Base-by-base conservation (phyloP, 2,329 filamentous ascomycete genomes). In the Clarireedia paspali region DNA sequence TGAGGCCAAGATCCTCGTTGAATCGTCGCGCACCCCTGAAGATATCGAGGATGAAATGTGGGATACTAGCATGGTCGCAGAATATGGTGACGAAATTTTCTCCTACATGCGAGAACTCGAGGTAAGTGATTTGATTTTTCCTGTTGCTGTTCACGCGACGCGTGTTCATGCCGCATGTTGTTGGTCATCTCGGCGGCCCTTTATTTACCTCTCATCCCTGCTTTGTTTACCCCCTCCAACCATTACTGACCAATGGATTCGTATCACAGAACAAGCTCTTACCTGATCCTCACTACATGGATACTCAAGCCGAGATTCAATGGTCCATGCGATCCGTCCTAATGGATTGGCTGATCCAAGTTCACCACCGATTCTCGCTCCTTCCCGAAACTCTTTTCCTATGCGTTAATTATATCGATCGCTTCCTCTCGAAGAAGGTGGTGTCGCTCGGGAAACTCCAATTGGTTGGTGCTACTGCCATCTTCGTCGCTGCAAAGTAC, bases 271-370 rank as follows among this genome's bases (percentile, higher is more conserved):
- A 78, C 70, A 84, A 78, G 64, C 88, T 96, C 83, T 78, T 91
- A 42, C 94, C 94, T 1, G 91, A 94, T 67, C 79, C 90, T 3
- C 83, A 94, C 70, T 99, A 99, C 77, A 99, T 99, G 92, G 90
- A 96, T 60, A 85, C 88, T 63, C 94, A 99, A 71, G 85, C 87
- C n/a, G 92, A 97, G 72, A 95, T 99, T 56, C 89, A 96, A 70
- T 99, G 94, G 94, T 96, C 91, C 2, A 99, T 97, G 94, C 89
- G 94, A 47, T 87, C 91, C 5, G 90, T 97, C 23, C 79, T 99
- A 54, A 95, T 99, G 85, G 94, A 97, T 72, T 99, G 94, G 94
- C 79, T 99, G 45, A 88, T 97, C 47, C 91, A 99, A 71, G 94
- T 99, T 30, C 94, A 99, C 70, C 83, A 86, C 64, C 89, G 94